Conservation (phyloP, 495 filamentous ascomycete genomes). For the Hypoxylon intermedium region DNA sequence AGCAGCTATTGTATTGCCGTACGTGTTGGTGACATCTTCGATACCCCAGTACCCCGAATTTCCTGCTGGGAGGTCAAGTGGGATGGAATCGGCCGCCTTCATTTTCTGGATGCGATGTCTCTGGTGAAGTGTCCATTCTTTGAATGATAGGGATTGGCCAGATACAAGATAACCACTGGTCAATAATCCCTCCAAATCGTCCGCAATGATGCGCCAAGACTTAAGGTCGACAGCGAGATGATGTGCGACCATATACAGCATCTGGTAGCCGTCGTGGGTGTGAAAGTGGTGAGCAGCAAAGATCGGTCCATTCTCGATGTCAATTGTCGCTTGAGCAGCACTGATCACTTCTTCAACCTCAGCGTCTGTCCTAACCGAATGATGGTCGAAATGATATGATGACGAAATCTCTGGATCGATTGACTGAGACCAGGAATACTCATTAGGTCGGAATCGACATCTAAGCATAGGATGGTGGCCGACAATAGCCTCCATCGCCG, state of each 20-base stretch:
- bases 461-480: constrained; percentile 76
- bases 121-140: constrained; percentile 64
- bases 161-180: constrained; percentile 53
- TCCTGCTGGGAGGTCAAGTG: constrained; percentile 45
- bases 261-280: constrained; percentile 53
- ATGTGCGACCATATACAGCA: constrained; percentile 71
- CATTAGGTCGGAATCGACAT: constrained; percentile 60
- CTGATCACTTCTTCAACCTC: constrained; percentile 51
- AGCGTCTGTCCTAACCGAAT: constrained; percentile 44
- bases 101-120: constrained; percentile 41
- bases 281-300: constrained; percentile 58
- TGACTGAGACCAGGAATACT: constrained; percentile 52
- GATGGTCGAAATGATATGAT: constrained; percentile 50
- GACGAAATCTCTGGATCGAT: constrained; percentile 47
- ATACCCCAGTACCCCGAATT: constrained; percentile 57
- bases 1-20: constrained; percentile 49
- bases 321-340: constrained; percentile 48
- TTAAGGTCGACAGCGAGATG: constrained; percentile 74
- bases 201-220: constrained; percentile 72
- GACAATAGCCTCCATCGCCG: constrained; percentile 65
- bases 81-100: constrained; percentile 33
- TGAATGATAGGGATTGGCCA: constrained; percentile 62
- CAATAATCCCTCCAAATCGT: constrained; percentile 70
- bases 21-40: constrained; percentile 52
- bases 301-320: constrained; percentile 45